Base-by-base conservation (phyloP, 129 eudicot species). In the Mikania micrantha region DNA sequence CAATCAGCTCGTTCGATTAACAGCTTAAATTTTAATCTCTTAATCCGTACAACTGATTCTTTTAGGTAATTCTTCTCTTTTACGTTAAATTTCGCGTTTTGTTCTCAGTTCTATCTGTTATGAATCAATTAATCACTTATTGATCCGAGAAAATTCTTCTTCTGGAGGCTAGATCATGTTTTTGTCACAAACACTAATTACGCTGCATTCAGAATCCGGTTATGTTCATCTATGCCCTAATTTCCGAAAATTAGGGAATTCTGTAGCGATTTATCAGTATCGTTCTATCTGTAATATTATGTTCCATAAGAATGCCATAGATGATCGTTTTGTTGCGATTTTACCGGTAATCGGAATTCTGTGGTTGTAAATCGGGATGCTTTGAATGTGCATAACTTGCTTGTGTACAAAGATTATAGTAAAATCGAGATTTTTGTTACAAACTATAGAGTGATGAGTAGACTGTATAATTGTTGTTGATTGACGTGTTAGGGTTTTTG, bases 1-100 rank as follows among this genome's bases (percentile, higher is more conserved):
- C 24, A 28, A 36, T 35, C 52, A 63, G 22, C 66, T 47, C 4
- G 4, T 21, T 58, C 71, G 47, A 58, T 52, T 57, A 2, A 44
- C 24, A 36, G 9, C 48, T 34, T 19, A 73, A 47, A 15, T 70
- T 70, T 39, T 27, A 29, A 38, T 64, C 48, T 32, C 66, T 38
- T 54, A 47, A 52, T 49, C 32, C 57, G 17, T 50, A 66, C 52
- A 64, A 61, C 62, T 42, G 44, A 66, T 76, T 39, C 16, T 17
- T 60, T 41, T 58, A 73, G 77, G 82, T 73, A 63, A 68, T 45
- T 3, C 7, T 34, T 20, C 36, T 5, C 25, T 20, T 25, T 50
- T 22, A 10, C 29, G 27, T 17, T 15, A 22, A 41, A 39, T 70
- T 77, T 50, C 13, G 68, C 32, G 19, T 9, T 21, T 38, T 29